phyloP scores from a whole-genome alignment of 1,284 basidiomycete species.

The Pseudozyma pruni region DNA sequence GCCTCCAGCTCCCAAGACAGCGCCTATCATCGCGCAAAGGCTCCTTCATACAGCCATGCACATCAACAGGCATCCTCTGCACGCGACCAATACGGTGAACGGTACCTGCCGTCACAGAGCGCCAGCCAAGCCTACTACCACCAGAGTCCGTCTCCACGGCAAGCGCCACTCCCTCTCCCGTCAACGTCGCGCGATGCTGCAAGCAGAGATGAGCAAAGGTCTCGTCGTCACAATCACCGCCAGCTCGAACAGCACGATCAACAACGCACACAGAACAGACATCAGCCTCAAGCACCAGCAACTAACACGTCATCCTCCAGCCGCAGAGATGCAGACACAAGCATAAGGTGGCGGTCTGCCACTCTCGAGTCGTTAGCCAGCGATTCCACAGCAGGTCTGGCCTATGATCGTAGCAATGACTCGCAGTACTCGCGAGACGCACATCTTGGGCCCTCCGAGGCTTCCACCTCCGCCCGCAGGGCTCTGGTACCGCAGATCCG shows the following conservation, averaged over 20 bases:
- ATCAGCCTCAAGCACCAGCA: neutral
- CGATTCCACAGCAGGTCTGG: conserved; percentile 24
- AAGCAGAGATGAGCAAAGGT: no score
- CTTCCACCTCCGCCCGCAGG: neutral
- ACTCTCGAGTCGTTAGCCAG: conserved; percentile 16
- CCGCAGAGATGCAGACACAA: neutral
- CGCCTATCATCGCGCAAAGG: neutral
- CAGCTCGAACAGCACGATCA: neutral
- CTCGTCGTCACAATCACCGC: neutral
- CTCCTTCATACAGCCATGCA: neutral
- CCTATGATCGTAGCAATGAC: conserved; percentile 23
- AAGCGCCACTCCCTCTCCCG: neutral
- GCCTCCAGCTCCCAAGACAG: neutral
- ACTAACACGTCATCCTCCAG: neutral
- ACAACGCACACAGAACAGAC: neutral
- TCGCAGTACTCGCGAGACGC: conserved; percentile 10
- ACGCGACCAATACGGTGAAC: no score
- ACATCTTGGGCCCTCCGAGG: neutral
- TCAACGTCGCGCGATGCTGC: neutral
- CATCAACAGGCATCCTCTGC: neutral
- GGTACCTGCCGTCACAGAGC: no score
- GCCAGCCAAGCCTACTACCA: no score
- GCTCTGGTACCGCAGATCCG: conserved; percentile 2
- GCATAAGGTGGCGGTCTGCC: conserved; percentile 6
- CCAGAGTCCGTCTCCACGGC: neutral